phyloP scores from a whole-genome alignment of 768 basidiomycete genomes.

The Termitomyces sp. region DNA sequence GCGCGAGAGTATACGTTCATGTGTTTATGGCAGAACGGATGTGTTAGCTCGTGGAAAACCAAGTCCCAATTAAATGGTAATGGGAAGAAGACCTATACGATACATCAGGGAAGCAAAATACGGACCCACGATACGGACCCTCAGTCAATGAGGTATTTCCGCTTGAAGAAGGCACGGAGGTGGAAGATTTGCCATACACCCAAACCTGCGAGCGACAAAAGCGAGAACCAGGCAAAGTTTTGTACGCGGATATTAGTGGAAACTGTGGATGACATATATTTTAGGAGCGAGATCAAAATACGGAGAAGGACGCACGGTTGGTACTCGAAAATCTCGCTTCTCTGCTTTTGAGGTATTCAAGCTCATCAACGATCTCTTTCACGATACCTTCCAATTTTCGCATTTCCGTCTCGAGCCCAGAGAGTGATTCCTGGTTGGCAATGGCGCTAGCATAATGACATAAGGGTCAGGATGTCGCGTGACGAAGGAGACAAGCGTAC shows the following conservation, averaged over 20 bases:
- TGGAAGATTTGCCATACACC: slow-evolving; percentile 97
- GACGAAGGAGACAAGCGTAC: slow-evolving; percentile 31
- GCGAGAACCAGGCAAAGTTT: slow-evolving; percentile 88
- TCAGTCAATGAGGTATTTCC: slow-evolving; percentile 89
- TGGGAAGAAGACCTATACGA: background rate
- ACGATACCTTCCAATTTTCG: slow-evolving; percentile 93
- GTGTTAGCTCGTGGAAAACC: no score
- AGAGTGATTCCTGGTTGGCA: slow-evolving; percentile 96
- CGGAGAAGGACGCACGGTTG: slow-evolving; percentile 59
- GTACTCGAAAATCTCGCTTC: slow-evolving; percentile 86
- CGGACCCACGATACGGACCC: background rate
- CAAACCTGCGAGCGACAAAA: slow-evolving; percentile 69
- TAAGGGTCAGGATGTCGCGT: background rate
- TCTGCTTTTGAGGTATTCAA: slow-evolving; percentile 85
- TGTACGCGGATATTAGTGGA: slow-evolving; percentile 91
- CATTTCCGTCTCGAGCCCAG: slow-evolving; percentile 97
- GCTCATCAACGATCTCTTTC: slow-evolving; percentile 91
- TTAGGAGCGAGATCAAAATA: background rate
- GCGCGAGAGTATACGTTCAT: background rate
- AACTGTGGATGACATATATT: slow-evolving; percentile 38
- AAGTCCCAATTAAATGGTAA: slow-evolving; percentile 2
- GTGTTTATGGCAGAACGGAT: no score
- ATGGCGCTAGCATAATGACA: slow-evolving; percentile 65
- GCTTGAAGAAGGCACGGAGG: slow-evolving; percentile 91
- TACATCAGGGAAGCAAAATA: background rate